Evolutionary conservation across 768 basidiomycete genomes (phyloP), one percentile per base, ranked within the genome.

Genomic region (Pulveroboletus ravenelii): DNA sequence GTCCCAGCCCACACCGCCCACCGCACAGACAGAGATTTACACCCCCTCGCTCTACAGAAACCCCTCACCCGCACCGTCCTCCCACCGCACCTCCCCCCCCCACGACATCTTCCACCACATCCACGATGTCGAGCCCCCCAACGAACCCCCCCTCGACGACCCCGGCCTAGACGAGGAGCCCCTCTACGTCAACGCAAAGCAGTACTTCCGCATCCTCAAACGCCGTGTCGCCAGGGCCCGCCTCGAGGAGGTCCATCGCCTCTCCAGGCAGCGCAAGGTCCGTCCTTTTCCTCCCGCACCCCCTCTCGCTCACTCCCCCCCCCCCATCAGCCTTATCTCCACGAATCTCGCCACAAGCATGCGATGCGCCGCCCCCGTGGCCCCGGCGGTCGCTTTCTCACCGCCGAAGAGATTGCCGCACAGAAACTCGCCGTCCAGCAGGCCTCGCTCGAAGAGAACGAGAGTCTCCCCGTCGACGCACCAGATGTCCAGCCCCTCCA

Each of bases 171-270:
- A 97, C 71, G 93, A 97, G 56, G 95, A 99, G 68, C 95, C 96
- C 25, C 84, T 99, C 59, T 97, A 97, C 72, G 96, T 99, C 52
- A 99, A 99, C 62, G 95, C 96, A 52, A 99, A 99, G 67, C 96
- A 99, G 72, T 99, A 98, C 68, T 93, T 94, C 62, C 89, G 96
- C 65, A 98, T 99, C 62, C 81, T 99, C 70, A 97, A 98, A 75
- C 80, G 96, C 55, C 80, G 96, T 49, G 81, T 89, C 58, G 93
- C 95, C 6, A 74, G 95, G 39, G 90, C 92, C 3, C 79, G 96
- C 43, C 78, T 97, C 46, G 94, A 96, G 62, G 95, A 98, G 70
- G 78, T 98, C 47, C 93, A 96, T 59, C 79, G 92, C 56, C 80
- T 99, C 55, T 93, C 92, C 51, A 79, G 86, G 59, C 89, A 95